Base-by-base conservation (phyloP, 2,329 filamentous ascomycete genomes). In the Phaeosphaeriaceae sp. region DNA sequence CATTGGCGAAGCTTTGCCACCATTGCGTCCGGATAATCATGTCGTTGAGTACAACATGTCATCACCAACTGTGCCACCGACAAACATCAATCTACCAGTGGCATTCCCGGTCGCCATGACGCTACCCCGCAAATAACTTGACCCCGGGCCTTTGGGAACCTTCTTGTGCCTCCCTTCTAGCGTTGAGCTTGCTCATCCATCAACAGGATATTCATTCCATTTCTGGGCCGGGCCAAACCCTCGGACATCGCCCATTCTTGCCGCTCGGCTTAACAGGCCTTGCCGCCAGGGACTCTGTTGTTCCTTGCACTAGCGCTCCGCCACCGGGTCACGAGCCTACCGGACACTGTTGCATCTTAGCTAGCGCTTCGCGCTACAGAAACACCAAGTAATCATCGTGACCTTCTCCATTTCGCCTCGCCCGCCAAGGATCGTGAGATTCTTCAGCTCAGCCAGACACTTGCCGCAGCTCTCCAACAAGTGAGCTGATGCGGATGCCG, bases 121-220 rank as follows among this genome's bases (percentile, higher is more conserved):
- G 60, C 59, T 71, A 70, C 69, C 69, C 69, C 68, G 67, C 69
- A 67, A 63, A 63, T 38, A 58, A 58, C 53, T 52, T 33, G 43
- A 58, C 62, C 64, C 61, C n/a, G 7, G 60, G 49, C 42, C 37
- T 44, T 44, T 26, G 34, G 40, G 37, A 42, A 49, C 11, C 20
- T 47, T 52, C 45, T 48, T 44, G n/a, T n/a, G n/a, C 45, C 52
- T 52, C 46, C 23, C 46, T 41, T 42, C 34, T 56, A 48, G 53
- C 46, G 53, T 44, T 43, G 53, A 45, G 34, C 52, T 44, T 34
- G 41, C 46, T 47, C 33, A 28, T 26, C 9, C 47, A 42, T 54
- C 52, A 50, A 52, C 46, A 45, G 42, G 46, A 57, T 42, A 46
- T 37, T 45, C 51, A 47, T 58, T 48, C 54, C 50, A 45, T 47